These are phyloP conservation scores for Harringtonia aguacate DNA, from an alignment of 2,329 filamentous ascomycete genomes.

Conservation along the genomic window DNA sequence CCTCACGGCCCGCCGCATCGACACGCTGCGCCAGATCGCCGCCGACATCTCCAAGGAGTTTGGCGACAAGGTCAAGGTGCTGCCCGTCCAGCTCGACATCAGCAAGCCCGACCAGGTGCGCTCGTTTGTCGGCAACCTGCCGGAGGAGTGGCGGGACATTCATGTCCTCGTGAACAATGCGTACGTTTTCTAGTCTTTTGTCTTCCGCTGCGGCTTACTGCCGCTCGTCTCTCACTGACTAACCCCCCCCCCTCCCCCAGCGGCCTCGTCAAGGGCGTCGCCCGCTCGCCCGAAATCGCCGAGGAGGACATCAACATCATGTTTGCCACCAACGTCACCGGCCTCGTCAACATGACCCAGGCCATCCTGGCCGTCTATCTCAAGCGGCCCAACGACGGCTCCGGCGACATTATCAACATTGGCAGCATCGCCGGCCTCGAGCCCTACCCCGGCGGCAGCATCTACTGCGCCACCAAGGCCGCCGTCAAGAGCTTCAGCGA, in stretches of 20 bases:
- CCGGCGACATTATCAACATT: conserved; percentile 90
- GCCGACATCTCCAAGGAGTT: conserved; percentile 66
- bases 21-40: conserved; percentile 66
- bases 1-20: conserved; percentile 77
- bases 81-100: conserved; percentile 78
- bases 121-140: conserved; percentile 61
- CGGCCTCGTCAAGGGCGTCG: conserved; percentile 81
- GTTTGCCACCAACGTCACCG: conserved; percentile 89
- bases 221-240: background rate
- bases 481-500: conserved; percentile 81
- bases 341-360: conserved; percentile 94
- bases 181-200: too few relatives aligned
- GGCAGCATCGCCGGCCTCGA: conserved; percentile 87
- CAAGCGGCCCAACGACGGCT: conserved; percentile 60
- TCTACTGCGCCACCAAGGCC: conserved; percentile 91
- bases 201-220: too few relatives aligned
- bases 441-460: conserved; percentile 72
- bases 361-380: conserved; percentile 76
- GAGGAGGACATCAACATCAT: conserved; percentile 76
- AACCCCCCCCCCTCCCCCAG: conserved; percentile 27
- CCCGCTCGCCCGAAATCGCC: conserved; percentile 71
- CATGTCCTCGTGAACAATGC: conserved; percentile 94
- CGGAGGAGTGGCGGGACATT: conserved; percentile 73
- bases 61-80: conserved; percentile 75
- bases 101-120: conserved; percentile 67